These are phyloP conservation scores for Penicillium sumatraense DNA, from an alignment of 2,329 filamentous ascomycete genomes.

Conservation along the genomic window DNA sequence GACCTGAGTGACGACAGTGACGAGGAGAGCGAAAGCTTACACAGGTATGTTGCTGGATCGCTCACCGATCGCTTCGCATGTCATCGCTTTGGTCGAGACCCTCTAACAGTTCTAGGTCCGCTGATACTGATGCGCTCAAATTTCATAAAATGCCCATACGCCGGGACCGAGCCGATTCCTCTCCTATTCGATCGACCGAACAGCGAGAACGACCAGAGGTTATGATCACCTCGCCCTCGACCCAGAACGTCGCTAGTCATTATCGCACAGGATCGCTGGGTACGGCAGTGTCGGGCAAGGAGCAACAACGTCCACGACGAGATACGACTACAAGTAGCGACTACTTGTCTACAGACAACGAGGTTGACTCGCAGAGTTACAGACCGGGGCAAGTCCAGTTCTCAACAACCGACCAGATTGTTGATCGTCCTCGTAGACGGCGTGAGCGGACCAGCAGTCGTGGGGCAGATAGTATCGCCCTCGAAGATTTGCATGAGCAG, in stretches of 20 bases:
- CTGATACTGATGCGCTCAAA: slow-evolving; percentile 88
- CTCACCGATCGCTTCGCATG: background rate
- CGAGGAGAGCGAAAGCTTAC: slow-evolving; percentile 58
- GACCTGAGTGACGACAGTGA: slow-evolving; percentile 70
- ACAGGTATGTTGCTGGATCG: slow-evolving; percentile 34
- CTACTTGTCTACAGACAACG: slow-evolving; percentile 68
- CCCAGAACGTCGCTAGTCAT: slow-evolving; percentile 51
- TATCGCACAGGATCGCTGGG: slow-evolving; percentile 61
- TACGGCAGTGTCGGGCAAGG: slow-evolving; percentile 58
- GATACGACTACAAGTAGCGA: slow-evolving; percentile 70
- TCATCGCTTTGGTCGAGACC: slow-evolving; percentile 18
- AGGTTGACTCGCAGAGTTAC: slow-evolving; percentile 59
- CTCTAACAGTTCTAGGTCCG: slow-evolving; percentile 56
- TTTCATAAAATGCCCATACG: slow-evolving; percentile 95
- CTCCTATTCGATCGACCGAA: slow-evolving; percentile 69
- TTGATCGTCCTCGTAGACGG: slow-evolving; percentile 36
- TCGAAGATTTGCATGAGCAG: slow-evolving; percentile 42
- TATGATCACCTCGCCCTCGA: slow-evolving; percentile 61
- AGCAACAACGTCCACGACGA: slow-evolving; percentile 55
- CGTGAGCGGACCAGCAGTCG: slow-evolving; percentile 32
- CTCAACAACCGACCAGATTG: slow-evolving; percentile 41
- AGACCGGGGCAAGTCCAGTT: slow-evolving; percentile 58
- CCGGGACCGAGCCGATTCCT: slow-evolving; percentile 77
- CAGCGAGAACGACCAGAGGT: slow-evolving; percentile 52
- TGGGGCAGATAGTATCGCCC: slow-evolving; percentile 34